Conservation (phyloP, 345 rosid species). For the Murraya koenigii region DNA sequence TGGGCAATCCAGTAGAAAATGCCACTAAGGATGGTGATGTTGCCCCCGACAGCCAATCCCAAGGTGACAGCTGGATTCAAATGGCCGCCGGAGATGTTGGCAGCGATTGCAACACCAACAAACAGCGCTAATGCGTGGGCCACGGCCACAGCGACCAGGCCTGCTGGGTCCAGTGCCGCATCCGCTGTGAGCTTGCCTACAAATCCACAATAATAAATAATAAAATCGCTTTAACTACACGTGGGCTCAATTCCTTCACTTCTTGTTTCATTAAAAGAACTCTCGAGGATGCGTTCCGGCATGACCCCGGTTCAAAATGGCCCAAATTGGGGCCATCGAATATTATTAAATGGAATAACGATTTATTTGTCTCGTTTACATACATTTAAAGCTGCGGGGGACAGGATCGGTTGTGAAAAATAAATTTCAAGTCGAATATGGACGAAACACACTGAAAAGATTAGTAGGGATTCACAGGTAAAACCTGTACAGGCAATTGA, state of each 20-base stretch:
- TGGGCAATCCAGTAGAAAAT: conserved; percentile 88
- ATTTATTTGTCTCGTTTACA: background rate
- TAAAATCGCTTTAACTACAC: background rate
- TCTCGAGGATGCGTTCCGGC: too few relatives aligned
- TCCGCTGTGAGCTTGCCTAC: conserved; percentile 64
- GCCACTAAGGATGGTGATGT: conserved; percentile 74
- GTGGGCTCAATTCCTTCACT: background rate
- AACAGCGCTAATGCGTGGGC: conserved; percentile 83
- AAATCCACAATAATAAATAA: background rate
- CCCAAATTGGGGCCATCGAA: too few relatives aligned
- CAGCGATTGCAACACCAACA: conserved; percentile 76
- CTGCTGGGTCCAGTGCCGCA: conserved; percentile 71
- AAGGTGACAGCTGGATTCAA: conserved; percentile 88
- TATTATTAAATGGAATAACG: background rate
- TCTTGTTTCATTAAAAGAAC: too few relatives aligned
- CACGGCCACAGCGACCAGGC: conserved; percentile 79
- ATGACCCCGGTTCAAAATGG: too few relatives aligned
- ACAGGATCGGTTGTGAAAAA: too few relatives aligned
- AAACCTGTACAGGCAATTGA: too few relatives aligned
- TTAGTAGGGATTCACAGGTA: too few relatives aligned
- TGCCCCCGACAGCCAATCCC: conserved; percentile 80
- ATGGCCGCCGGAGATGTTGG: conserved; percentile 91
- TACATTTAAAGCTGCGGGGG: background rate
- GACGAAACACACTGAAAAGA: too few relatives aligned
- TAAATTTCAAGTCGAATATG: too few relatives aligned